Conservation (phyloP, 345 rosid species). For the Excoecaria cochinchinensis region DNA sequence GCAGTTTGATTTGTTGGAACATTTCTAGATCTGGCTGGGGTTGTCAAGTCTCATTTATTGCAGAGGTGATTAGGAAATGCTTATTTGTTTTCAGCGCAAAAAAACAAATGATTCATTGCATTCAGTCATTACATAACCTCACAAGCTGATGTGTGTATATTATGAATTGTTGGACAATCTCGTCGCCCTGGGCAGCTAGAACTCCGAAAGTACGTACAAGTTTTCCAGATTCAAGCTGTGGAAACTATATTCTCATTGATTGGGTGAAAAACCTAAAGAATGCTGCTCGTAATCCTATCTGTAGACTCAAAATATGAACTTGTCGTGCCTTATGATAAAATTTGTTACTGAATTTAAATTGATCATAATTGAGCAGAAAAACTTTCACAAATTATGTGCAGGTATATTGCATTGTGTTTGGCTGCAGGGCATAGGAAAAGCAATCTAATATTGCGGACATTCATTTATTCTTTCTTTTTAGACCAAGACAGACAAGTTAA, state of each 20-base stretch:
- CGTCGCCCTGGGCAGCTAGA: not conserved
- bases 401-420: not conserved
- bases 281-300: not conserved
- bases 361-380: not conserved
- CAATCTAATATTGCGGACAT: no score
- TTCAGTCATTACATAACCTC: no score
- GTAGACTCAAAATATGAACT: not conserved
- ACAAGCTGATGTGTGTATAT: not conserved
- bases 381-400: not conserved
- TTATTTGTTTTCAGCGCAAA: not conserved
- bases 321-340: not conserved
- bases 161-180: not conserved
- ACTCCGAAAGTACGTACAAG: not conserved
- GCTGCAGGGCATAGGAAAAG: no score
- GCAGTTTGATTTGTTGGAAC: not conserved
- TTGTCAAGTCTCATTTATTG: not conserved
- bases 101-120: not conserved
- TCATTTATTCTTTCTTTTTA: no score
- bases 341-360: not conserved
- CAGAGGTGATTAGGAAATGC: not conserved
- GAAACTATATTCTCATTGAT: not conserved
- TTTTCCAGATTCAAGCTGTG: not conserved
- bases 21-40: not conserved
- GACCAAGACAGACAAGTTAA: no score
- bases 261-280: not conserved